Base-by-base conservation (phyloP, 306 rosid species). In the Prunus dulcis region DNA sequence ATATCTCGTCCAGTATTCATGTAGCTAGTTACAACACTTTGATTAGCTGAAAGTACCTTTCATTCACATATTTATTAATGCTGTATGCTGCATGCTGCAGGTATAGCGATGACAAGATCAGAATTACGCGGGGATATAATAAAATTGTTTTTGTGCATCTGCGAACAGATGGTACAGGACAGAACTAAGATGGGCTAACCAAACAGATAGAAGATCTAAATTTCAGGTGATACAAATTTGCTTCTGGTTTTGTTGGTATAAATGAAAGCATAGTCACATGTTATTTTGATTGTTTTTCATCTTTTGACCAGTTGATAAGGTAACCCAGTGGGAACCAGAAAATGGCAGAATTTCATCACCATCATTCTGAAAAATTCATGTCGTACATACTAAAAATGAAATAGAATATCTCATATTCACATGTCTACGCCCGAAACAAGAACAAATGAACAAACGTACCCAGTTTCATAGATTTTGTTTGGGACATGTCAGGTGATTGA, bases 21-120 rank as follows among this genome's bases (percentile, higher is more conserved):
- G 17, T 32, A 19, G 5, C 9, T 1, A 11, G 19, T 17, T 9
- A 43, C 27, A 18, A 4, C 45, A 43, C 17, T 45, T 11, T 17
- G 19, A 4, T 58, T 23, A 18, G 6, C 45, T 2, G 17, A 56
- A 1, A 43, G 6, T 28, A 38, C 14, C 5, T 22, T 57, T 9
- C 18, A 25, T 17, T 10, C 43, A 38, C 20, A 1, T 53, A 2
- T 13, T 17, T 50, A 47, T 30, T n/a, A 6, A 49, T 20, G 22
- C 22, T 4, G 13, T 19, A 13, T 52, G 58, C 70, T 81, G 81
- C 92, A 92, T 52, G 58, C 70, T 81, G 81, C 92, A 92, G 97
- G 74, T 92, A 90, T 84, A 76, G 80, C 12, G 99, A 95, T 56
- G 90, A 84, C 38, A 90, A 84, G 89, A 84, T 92, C 77, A 90